phyloP scores from a whole-genome alignment of 805 yeast genomes.

The Kuraishia molischiana region DNA sequence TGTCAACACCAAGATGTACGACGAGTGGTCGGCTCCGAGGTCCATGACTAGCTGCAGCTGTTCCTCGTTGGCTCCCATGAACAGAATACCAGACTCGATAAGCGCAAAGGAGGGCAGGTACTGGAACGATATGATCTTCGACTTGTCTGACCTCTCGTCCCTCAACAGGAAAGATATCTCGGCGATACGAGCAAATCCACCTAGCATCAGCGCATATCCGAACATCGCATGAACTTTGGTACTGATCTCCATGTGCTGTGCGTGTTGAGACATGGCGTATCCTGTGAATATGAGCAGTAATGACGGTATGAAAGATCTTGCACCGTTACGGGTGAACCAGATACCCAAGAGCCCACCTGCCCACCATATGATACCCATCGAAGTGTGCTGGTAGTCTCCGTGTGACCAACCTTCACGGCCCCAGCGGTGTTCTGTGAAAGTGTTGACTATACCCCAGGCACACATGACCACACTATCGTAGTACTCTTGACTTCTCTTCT shows the following conservation, averaged over 20 bases:
- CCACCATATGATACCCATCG: slow-evolving; percentile 98
- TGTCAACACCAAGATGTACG: slow-evolving; percentile 63
- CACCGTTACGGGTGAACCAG: slow-evolving; percentile 57
- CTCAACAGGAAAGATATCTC: slow-evolving; percentile 72
- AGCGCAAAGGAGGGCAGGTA: slow-evolving; percentile 78
- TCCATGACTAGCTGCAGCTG: slow-evolving; percentile 63
- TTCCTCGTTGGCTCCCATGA: slow-evolving; percentile 92
- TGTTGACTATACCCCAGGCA: slow-evolving; percentile 86
- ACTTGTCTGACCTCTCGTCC: slow-evolving; percentile 37
- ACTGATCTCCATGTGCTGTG: slow-evolving; percentile 64
- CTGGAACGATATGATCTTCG: slow-evolving; percentile 60
- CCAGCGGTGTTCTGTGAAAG: slow-evolving; percentile 97
- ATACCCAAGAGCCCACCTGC: slow-evolving; percentile 85
- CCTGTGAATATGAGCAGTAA: slow-evolving; percentile 81
- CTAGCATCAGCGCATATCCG: slow-evolving; percentile 70
- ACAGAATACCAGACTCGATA: slow-evolving; percentile 67
- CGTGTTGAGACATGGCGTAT: slow-evolving; percentile 89
- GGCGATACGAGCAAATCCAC: slow-evolving; percentile 66
- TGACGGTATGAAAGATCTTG: slow-evolving; percentile 72
- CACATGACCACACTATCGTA: slow-evolving; percentile 77
- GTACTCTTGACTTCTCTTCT: slow-evolving; percentile 65
- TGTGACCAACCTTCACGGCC: slow-evolving; percentile 81
- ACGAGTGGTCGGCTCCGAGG: slow-evolving; percentile 76
- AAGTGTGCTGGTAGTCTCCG: slow-evolving; percentile 91
- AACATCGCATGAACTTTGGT: slow-evolving; percentile 85